Evolutionary conservation across 768 basidiomycete genomes (phyloP).

Genomic region (Lanmaoa pseudosensibilis): DNA sequence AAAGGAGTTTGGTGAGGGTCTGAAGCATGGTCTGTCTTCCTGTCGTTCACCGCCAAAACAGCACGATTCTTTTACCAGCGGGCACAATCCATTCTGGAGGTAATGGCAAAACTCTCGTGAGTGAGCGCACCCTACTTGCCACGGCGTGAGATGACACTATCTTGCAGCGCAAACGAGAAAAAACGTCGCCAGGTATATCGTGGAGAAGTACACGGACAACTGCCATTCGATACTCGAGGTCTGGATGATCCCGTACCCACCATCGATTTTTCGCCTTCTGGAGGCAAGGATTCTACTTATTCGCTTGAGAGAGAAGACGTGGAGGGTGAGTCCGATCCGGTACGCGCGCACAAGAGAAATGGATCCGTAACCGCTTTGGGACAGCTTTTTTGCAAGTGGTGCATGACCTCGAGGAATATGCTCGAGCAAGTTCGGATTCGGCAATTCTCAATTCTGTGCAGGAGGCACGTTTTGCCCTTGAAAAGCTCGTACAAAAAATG

Average conservation of each 20-base stretch:
- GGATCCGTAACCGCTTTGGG: constrained; percentile 9
- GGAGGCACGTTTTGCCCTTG: constrained; percentile 61
- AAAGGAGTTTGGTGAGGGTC: constrained; percentile 77
- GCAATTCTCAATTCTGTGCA: constrained; percentile 55
- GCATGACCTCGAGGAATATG: constrained; percentile 63
- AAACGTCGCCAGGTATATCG: constrained; percentile 85
- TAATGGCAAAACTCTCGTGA: constrained; percentile 86
- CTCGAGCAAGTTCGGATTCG: constrained; percentile 44
- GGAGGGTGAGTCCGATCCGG: constrained; percentile 55
- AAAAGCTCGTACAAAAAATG: constrained; percentile 74
- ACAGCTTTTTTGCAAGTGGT: constrained; percentile 61
- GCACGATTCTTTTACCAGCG: constrained; percentile 80
- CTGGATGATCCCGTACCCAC: constrained; percentile 79
- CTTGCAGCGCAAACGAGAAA: constrained; percentile 64
- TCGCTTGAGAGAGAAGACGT: constrained; percentile 69
- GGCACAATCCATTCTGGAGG: constrained; percentile 76
- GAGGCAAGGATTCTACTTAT: constrained; percentile 61
- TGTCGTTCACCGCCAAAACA: constrained; percentile 29
- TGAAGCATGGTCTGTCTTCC: neutral
- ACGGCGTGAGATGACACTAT: constrained; percentile 1
- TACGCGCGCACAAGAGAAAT: neutral
- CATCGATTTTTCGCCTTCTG: constrained; percentile 76
- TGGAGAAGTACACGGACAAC: constrained; percentile 76
- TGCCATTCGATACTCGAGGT: constrained; percentile 82
- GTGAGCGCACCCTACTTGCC: constrained; percentile 28